Evolutionary conservation across 2,329 filamentous ascomycete species (phyloP).

Genomic region (Cytospora piceae): DNA sequence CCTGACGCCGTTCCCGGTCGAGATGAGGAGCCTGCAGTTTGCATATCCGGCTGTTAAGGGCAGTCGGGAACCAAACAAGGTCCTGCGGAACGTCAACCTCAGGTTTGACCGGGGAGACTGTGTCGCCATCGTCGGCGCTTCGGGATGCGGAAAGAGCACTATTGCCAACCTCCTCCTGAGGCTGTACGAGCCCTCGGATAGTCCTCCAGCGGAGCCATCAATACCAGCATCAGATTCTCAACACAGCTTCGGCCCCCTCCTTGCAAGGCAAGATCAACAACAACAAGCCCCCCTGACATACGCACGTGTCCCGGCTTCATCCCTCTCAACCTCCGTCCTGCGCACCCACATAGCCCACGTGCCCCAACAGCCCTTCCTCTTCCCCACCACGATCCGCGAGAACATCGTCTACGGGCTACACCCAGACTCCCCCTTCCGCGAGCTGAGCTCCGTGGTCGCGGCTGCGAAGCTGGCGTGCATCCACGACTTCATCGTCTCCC

Average conservation of each 20-base stretch:
- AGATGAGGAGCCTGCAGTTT: conserved; percentile 67
- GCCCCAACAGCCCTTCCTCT: conserved; percentile 73
- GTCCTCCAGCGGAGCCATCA: not conserved
- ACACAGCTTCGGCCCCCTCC: not conserved
- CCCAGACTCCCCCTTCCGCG: conserved; percentile 54
- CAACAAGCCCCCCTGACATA: conserved; percentile 58
- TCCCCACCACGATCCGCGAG: conserved; percentile 74
- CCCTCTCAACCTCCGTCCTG: conserved; percentile 63
- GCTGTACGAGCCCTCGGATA: conserved; percentile 59
- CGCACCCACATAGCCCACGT: conserved; percentile 69
- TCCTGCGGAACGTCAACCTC: conserved; percentile 70
- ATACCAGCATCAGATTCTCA: not conserved
- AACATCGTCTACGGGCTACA: conserved; percentile 84
- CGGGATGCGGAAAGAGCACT: conserved; percentile 91
- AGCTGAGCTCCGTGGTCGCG: conserved; percentile 47
- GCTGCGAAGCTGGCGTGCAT: conserved; percentile 67
- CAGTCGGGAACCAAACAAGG: conserved; percentile 38
- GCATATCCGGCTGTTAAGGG: conserved; percentile 66
- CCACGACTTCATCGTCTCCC: conserved; percentile 52
- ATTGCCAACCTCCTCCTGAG: conserved; percentile 74
- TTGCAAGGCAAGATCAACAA: conserved; percentile 4
- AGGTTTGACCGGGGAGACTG: conserved; percentile 65
- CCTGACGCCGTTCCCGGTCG: conserved; percentile 47
- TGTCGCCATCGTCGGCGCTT: conserved; percentile 79
- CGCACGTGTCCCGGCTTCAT: conserved; percentile 57